phyloP scores from a whole-genome alignment of 495 filamentous ascomycete genomes.

The Chaetomium tenue region DNA sequence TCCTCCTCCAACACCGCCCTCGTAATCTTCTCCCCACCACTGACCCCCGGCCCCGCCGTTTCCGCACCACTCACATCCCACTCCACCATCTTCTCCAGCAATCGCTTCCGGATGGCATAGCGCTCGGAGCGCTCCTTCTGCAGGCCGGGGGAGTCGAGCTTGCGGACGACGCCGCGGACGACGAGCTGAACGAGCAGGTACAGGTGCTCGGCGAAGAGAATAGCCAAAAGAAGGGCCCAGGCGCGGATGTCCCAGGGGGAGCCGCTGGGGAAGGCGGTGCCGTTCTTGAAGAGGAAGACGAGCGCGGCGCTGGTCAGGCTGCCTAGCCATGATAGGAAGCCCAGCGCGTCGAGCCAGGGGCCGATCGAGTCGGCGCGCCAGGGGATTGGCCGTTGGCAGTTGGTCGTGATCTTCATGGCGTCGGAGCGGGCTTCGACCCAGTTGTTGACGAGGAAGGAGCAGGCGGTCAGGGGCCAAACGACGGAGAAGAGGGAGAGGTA shows the following conservation, averaged over 20 bases:
- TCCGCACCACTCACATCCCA: conserved; percentile 35
- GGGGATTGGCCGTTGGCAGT: conserved; percentile 84
- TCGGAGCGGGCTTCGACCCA: conserved; percentile 94
- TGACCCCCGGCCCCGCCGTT: conserved; percentile 52
- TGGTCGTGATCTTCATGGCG: conserved; percentile 89
- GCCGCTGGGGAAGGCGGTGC: conserved; percentile 50
- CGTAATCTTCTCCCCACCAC: conserved; percentile 55
- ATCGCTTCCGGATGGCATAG: conserved; percentile 64
- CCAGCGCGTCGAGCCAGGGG: conserved; percentile 84
- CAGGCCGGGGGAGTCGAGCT: conserved; percentile 79
- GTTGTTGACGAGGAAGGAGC: conserved; percentile 92
- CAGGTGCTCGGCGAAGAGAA: conserved; percentile 83
- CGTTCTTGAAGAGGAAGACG: conserved; percentile 80
- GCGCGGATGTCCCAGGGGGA: conserved; percentile 64
- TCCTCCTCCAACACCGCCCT: conserved; percentile 60
- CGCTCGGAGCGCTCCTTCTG: conserved; percentile 71
- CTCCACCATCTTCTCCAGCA: conserved; percentile 56
- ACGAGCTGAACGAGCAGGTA: conserved; percentile 71
- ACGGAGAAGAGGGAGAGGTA: conserved; percentile 94
- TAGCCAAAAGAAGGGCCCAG: conserved; percentile 80
- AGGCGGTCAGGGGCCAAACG: conserved; percentile 83
- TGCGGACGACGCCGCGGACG: conserved; percentile 67
- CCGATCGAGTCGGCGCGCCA: conserved; percentile 89
- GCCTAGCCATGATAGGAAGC: conserved; percentile 89
- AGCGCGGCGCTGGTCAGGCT: conserved; percentile 80